phyloP scores from a whole-genome alignment of 2,329 filamentous ascomycete species.

The Sporothrix dimorphospora region DNA sequence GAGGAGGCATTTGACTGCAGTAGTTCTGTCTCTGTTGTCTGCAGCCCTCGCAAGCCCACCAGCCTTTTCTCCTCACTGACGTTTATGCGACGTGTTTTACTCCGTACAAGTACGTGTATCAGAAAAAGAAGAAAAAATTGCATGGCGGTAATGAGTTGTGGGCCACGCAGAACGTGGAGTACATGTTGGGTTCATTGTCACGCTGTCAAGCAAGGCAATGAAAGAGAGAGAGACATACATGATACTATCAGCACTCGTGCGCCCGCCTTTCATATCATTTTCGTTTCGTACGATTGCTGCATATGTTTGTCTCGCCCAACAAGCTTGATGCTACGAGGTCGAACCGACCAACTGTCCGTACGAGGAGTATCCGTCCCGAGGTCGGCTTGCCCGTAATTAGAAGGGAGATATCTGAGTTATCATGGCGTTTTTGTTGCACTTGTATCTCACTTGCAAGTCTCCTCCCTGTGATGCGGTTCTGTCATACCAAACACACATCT shows the following conservation, averaged over 20 bases:
- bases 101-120: neutral
- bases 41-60: neutral
- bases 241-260: neutral
- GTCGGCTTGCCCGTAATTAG: neutral
- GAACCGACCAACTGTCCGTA: neutral
- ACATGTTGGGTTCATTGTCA: neutral
- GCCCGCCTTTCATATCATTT: neutral
- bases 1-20: conserved; percentile 9
- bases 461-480: neutral
- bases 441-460: neutral
- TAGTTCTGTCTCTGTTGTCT: neutral
- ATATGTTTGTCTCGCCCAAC: neutral
- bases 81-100: neutral
- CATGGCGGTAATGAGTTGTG: too few relatives aligned
- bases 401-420: neutral
- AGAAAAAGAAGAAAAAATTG: too few relatives aligned
- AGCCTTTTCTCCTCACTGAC: neutral
- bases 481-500: neutral
- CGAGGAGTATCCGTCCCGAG: neutral
- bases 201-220: conserved; percentile 5
- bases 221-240: neutral
- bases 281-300: neutral
- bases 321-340: neutral
- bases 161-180: conserved; percentile 1
- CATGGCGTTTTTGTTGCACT: neutral